Percentiles rank a stretch among this genome's conserved stretches.
Conservation (phyloP, 345 rosid genomes). For the Eucalyptus lansdowneana region DNA sequence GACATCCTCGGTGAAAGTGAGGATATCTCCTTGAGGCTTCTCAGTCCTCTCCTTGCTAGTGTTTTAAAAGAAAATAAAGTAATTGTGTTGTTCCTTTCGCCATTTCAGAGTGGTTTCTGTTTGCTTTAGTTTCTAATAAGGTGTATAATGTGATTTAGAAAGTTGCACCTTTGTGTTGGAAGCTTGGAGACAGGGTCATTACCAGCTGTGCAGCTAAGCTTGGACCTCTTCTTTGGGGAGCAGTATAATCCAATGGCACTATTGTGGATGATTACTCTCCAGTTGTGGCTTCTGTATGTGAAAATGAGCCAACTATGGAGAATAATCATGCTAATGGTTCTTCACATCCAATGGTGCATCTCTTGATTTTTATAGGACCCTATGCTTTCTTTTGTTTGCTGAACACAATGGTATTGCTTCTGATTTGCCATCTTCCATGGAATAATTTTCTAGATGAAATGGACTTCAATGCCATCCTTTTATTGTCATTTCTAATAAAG, state of each 20-base stretch:
- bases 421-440: background rate
- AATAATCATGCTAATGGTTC: slow-evolving; percentile 1
- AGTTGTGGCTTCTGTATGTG: slow-evolving; percentile 32
- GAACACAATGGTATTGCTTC: background rate
- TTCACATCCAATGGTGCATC: slow-evolving; percentile 30
- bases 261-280: slow-evolving; percentile 47
- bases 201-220: slow-evolving; percentile 42
- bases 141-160: slow-evolving; percentile 12
- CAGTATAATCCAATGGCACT: slow-evolving; percentile 20
- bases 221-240: slow-evolving; percentile 35
- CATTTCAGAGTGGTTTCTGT: background rate
- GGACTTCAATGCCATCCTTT: background rate
- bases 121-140: background rate
- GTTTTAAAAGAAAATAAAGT: slow-evolving; percentile 57
- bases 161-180: slow-evolving; percentile 30
- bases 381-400: background rate
- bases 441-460: background rate
- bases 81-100: background rate
- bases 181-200: slow-evolving; percentile 51
- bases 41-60: slow-evolving; percentile 42
- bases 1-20: slow-evolving; percentile 52
- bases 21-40: slow-evolving; percentile 33
- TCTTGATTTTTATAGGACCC: background rate
- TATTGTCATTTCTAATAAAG: background rate
- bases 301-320: slow-evolving; percentile 10